Evolutionary conservation across 768 basidiomycete species (phyloP).

Genomic region (Lactarius psammicola): DNA sequence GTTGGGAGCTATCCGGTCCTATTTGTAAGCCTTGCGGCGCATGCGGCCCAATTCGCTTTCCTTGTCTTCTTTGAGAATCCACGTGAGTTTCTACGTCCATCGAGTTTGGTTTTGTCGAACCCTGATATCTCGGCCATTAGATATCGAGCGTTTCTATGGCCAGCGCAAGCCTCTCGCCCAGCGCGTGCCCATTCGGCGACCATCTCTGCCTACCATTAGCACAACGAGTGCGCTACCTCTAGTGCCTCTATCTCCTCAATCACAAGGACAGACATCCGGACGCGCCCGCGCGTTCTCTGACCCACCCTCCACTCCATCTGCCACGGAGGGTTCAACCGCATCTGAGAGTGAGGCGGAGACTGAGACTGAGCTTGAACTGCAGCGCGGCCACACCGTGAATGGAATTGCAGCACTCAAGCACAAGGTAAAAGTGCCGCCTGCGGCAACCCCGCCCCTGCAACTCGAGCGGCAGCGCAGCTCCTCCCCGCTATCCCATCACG

Average conservation of each 20-base stretch:
- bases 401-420: neutral
- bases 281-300: constrained; percentile 27
- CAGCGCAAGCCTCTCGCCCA: constrained; percentile 86
- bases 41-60: constrained; percentile 96
- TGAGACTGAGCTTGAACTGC: constrained; percentile 40
- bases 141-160: constrained; percentile 93
- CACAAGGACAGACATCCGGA: neutral
- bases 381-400: constrained; percentile 10
- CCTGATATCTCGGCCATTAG: constrained; percentile 41
- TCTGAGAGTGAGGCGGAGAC: constrained; percentile 63
- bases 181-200: constrained; percentile 60
- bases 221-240: constrained; percentile 34
- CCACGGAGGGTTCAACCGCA: constrained; percentile 69
- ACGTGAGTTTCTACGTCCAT: constrained; percentile 52
- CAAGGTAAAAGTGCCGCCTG: neutral
- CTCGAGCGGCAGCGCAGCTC: constrained; percentile 26
- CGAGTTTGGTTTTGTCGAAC: neutral
- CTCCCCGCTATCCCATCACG: constrained; percentile 66
- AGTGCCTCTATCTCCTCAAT: constrained; percentile 23
- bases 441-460: neutral
- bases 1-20: constrained; percentile 86
- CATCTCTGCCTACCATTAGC: constrained; percentile 23
- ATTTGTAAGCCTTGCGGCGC: constrained; percentile 90
- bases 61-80: constrained; percentile 95
- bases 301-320: constrained; percentile 51